Evolutionary conservation across 495 filamentous ascomycete genomes (phyloP).

Genomic region (Xylaria telfairii): DNA sequence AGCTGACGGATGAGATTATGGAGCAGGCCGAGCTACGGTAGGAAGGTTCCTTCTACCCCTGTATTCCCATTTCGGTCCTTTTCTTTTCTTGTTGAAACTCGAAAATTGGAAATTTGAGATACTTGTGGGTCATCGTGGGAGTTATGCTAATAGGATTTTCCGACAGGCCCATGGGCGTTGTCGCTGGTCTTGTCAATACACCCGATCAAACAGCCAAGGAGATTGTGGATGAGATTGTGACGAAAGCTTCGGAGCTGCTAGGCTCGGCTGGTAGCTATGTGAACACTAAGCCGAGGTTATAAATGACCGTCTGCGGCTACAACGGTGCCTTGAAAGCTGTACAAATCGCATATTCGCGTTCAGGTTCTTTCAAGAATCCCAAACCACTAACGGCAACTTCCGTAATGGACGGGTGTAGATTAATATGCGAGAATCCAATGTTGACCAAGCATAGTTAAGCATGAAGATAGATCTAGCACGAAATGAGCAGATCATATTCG

Average conservation of each 20-base stretch:
- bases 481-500: not conserved
- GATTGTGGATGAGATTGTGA: conserved; percentile 72
- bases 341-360: not conserved
- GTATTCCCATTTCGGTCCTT: not conserved
- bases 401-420: too few relatives aligned
- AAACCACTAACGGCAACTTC: too few relatives aligned
- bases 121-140: not conserved
- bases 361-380: not conserved
- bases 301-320: not conserved
- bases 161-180: conserved; percentile 69
- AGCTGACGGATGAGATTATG: conserved; percentile 61
- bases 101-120: not conserved
- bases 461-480: too few relatives aligned
- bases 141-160: not conserved
- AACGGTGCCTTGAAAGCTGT: too few relatives aligned
- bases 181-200: conserved; percentile 69
- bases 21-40: conserved; percentile 9
- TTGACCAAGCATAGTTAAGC: too few relatives aligned
- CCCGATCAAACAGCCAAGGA: conserved; percentile 68
- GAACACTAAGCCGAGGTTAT: conserved; percentile 4
- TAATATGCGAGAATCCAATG: too few relatives aligned
- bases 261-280: conserved; percentile 50
- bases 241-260: conserved; percentile 66
- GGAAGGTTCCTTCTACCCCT: not conserved
- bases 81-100: not conserved